Conservation (phyloP, 2,329 filamentous ascomycete species). For the Claviceps pusilla region DNA sequence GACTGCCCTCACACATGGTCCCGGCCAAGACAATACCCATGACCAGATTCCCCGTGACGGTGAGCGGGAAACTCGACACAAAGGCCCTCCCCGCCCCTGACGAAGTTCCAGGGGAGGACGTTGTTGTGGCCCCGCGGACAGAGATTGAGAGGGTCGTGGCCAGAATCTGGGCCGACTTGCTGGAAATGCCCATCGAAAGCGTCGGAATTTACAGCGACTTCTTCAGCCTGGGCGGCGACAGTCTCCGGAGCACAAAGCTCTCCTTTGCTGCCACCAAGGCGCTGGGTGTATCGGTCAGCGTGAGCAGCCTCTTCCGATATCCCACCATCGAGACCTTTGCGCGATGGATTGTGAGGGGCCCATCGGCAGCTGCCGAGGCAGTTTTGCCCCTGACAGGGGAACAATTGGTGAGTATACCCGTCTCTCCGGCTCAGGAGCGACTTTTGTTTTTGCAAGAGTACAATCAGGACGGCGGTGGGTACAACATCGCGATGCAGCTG, state of each 20-base stretch:
- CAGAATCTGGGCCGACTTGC: background rate
- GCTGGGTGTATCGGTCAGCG: background rate
- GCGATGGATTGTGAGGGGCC: background rate
- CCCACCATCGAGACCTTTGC: conserved; percentile 1
- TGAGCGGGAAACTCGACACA: background rate
- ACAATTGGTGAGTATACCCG: background rate
- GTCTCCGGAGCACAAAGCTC: background rate
- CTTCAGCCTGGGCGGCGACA: conserved; percentile 1
- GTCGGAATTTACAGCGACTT: background rate
- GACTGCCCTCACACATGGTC: background rate
- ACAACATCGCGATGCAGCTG: background rate
- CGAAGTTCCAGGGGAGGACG: background rate
- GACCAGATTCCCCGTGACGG: background rate
- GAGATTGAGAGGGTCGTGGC: background rate
- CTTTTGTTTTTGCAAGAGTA: background rate
- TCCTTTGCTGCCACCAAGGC: background rate
- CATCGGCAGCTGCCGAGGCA: background rate
- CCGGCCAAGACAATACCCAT: background rate
- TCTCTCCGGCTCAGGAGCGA: background rate
- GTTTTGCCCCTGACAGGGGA: background rate
- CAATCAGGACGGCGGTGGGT: background rate
- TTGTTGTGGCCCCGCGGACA: background rate
- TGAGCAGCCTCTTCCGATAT: background rate
- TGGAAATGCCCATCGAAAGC: background rate
- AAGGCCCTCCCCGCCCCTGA: background rate